phyloP scores from a whole-genome alignment of 202 grass and related monocot species.

The Saccharum hybrid region DNA sequence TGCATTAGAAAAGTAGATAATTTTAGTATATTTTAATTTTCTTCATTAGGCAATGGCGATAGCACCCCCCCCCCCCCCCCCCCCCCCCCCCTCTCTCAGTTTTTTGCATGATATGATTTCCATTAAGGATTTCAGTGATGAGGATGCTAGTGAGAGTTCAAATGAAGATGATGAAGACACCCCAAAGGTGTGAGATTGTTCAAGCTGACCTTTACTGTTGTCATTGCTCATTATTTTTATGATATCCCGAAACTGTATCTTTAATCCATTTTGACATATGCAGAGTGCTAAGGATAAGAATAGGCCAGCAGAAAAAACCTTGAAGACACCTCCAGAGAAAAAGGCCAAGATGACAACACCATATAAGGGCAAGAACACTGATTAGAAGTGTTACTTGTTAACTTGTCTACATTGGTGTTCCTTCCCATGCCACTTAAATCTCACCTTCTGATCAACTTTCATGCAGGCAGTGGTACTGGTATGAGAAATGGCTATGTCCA shows the following conservation, averaged over 20 bases:
- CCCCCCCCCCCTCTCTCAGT: too few species aligned
- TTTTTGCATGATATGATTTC: too few species aligned
- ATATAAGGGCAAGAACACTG: slow-evolving; percentile 55
- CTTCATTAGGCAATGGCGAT: too few species aligned
- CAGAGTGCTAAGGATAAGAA: slow-evolving; percentile 51
- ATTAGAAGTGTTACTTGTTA: slow-evolving; percentile 4
- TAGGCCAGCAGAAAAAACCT: slow-evolving; percentile 48
- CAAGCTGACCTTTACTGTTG: neutral
- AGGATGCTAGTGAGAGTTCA: too few species aligned
- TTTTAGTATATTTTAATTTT: too few species aligned
- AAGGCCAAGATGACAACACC: slow-evolving; percentile 67
- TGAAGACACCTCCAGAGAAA: slow-evolving; percentile 69
- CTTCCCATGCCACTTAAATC: neutral
- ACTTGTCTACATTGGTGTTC: neutral
- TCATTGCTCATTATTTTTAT: neutral
- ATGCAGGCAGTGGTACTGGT: slow-evolving; percentile 35
- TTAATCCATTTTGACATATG: neutral
- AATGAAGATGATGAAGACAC: too few species aligned
- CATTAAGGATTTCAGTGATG: too few species aligned
- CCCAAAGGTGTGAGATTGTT: too few species aligned
- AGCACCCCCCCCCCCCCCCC: too few species aligned
- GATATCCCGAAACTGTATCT: slow-evolving; percentile 8
- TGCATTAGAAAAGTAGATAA: too few species aligned
- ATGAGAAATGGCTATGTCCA: slow-evolving; percentile 58
- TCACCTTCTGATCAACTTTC: slow-evolving; percentile 22